phyloP scores from a whole-genome alignment of 2,329 filamentous ascomycete genomes.

The Phialophora chinensis region DNA sequence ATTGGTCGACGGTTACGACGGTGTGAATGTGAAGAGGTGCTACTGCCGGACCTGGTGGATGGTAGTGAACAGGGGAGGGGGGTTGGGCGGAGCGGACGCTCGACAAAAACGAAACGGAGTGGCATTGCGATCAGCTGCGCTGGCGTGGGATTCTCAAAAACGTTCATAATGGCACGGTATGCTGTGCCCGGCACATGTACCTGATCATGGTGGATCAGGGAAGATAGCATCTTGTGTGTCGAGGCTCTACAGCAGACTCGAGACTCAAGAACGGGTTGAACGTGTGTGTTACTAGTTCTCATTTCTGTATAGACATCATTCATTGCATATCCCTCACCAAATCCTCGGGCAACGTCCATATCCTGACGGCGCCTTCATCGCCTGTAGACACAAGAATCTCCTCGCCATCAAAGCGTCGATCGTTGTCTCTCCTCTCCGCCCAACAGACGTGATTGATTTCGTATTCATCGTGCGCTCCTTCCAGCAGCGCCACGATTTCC shows the following conservation, averaged over 20 bases:
- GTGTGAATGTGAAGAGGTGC: neutral
- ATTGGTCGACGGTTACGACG: neutral
- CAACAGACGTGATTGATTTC: conserved; percentile 93
- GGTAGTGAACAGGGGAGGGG: neutral
- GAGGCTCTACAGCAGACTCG: neutral
- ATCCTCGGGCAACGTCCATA: conserved; percentile 66
- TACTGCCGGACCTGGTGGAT: neutral
- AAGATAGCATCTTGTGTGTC: neutral
- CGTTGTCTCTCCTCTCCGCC: conserved; percentile 78
- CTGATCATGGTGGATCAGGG: neutral
- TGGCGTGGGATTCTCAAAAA: neutral
- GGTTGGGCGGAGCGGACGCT: no score
- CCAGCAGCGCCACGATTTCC: conserved; percentile 71
- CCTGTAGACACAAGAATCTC: conserved; percentile 91
- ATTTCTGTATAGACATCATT: neutral
- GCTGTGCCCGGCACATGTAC: neutral
- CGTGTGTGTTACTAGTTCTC: neutral
- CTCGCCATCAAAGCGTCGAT: conserved; percentile 64
- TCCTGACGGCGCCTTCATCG: conserved; percentile 85
- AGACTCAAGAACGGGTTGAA: neutral
- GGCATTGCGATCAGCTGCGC: neutral
- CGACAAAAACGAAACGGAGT: no score
- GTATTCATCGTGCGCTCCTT: conserved; percentile 85
- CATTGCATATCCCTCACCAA: conserved; percentile 9
- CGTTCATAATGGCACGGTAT: neutral